Evolutionary conservation across 495 filamentous ascomycete species (phyloP).

Genomic region (Penicillium goetzii): DNA sequence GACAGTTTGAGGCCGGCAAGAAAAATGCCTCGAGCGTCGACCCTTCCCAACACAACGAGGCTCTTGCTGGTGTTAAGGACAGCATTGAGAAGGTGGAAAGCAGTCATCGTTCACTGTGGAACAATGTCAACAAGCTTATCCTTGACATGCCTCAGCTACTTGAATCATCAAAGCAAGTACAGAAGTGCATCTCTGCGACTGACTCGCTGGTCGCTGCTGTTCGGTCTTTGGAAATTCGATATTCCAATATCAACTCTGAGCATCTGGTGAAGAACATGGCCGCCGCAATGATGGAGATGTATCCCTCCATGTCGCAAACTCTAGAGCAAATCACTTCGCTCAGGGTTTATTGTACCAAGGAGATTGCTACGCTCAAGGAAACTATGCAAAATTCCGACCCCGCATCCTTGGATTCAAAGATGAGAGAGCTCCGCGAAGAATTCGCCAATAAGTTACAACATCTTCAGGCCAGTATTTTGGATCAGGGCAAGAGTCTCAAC

Average conservation of each 20-base stretch:
- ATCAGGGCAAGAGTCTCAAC: not conserved
- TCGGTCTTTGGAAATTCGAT: conserved; percentile 46
- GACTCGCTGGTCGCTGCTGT: conserved; percentile 29
- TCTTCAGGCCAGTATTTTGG: not conserved
- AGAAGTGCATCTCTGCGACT: not conserved
- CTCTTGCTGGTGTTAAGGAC: not conserved
- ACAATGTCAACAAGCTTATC: not conserved
- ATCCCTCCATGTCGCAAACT: conserved; percentile 28
- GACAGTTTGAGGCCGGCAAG: not conserved
- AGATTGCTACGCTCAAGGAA: conserved; percentile 7
- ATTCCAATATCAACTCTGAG: conserved; percentile 40
- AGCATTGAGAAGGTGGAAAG: not conserved
- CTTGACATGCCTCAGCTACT: not conserved
- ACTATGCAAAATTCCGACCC: not conserved
- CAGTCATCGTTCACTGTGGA: not conserved
- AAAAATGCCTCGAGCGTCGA: not conserved
- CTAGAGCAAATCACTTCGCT: not conserved
- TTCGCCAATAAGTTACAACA: not conserved
- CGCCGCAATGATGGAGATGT: conserved; percentile 43
- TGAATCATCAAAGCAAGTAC: not conserved
- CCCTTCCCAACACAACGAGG: not conserved
- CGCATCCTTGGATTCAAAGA: not conserved
- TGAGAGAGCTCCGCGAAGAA: not conserved
- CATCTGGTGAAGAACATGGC: conserved; percentile 40
- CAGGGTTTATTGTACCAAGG: not conserved